Evolutionary conservation across 345 rosid genomes (phyloP), one percentile per base, ranked within the genome.

Genomic region (Salix udensis): DNA sequence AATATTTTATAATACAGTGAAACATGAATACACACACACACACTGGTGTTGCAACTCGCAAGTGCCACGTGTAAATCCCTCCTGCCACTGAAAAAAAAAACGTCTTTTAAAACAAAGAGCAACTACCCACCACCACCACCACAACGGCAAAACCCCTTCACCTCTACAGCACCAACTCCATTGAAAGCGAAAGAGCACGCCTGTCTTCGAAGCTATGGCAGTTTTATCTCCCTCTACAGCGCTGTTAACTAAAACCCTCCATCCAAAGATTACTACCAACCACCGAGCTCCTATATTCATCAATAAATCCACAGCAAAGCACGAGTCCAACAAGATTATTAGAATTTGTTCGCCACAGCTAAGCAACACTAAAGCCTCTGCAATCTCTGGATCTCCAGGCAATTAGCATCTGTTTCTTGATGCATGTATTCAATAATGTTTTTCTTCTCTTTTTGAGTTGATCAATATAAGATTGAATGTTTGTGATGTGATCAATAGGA

Each of bases 321-420:
- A 1, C 0, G 53, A 48, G 7, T 14, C 6, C 53, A 16, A 5
- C 53, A 48, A 48, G 16, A 48, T 48, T 4, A 46, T 46, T 3
- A 48, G 21, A 6, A 16, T 48, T 48, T 48, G 19, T 48, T 48
- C 53, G 2, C 53, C 19, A 15, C 53, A 16, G 53, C 53, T 48
- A 46, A 36, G 26, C 40, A 61, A 24, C 31, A 24, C 30, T 26
- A 61, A 7, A 26, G 65, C 6, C 16, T 61, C 31, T 61, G 65
- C 70, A 66, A 15, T 66, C 71, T 85, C 97, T 10, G 88, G 87
- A 44, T 88, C 97, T 75, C 71, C 90, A 18, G 96, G 98, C 77
- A 77, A 80, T 90, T 71, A 28, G 70, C 36, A 5, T 76, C 55
- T 23, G 30, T 55, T 34, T 65, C 40, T 34, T 31, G 23, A 3